phyloP scores from a whole-genome alignment of 129 eudicot species.

The Pittosporum tobira region DNA sequence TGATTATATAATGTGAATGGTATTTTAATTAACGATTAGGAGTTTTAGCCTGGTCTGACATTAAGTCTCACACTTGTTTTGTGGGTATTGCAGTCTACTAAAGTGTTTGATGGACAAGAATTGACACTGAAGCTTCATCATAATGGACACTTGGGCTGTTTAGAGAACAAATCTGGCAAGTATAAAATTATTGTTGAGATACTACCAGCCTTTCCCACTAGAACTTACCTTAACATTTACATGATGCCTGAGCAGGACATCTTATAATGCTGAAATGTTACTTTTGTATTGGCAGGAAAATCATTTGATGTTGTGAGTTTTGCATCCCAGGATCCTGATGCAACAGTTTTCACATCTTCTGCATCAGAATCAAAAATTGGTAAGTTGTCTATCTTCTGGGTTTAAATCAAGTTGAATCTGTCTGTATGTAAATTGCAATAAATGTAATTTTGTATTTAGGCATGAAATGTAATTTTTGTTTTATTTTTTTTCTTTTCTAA shows the following conservation, averaged over 20 bases:
- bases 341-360: constrained; percentile 45
- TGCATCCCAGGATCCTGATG: constrained; percentile 45
- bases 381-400: constrained; percentile 11
- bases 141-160: constrained; percentile 45
- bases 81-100: constrained; percentile 38
- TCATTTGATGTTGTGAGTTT: constrained; percentile 47
- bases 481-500: too few species aligned
- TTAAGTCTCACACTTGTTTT: background rate
- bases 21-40: background rate
- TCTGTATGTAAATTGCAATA: too few species aligned
- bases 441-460: background rate
- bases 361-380: constrained; percentile 50
- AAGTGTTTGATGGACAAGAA: constrained; percentile 60
- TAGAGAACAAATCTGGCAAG: constrained; percentile 60
- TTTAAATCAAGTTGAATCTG: too few species aligned
- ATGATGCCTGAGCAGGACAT: background rate
- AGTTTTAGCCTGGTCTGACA: constrained; percentile 7
- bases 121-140: constrained; percentile 42
- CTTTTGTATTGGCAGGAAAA: constrained; percentile 48
- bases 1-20: background rate
- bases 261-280: background rate
- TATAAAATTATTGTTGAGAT: constrained; percentile 3
- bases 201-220: background rate
- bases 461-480: background rate
- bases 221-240: too few species aligned